Evolutionary conservation across 805 yeast genomes (phyloP).

Genomic region (Wickerhamiella spandovensis): DNA sequence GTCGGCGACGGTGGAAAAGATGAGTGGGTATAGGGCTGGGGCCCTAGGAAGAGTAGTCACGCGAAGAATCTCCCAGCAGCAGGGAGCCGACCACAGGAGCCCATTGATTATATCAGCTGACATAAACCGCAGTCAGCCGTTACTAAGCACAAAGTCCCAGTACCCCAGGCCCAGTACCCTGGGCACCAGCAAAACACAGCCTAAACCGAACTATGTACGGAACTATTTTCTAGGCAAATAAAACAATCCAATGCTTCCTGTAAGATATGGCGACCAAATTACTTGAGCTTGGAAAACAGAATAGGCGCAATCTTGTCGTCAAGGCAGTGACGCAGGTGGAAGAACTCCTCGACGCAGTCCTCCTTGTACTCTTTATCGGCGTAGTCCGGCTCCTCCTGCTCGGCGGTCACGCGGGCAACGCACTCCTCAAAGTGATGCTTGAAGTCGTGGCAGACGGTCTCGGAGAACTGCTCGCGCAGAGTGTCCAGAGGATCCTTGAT

Average conservation of each 20-base stretch:
- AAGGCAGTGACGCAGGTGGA: slow-evolving; percentile 89
- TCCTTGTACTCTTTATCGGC: slow-evolving; percentile 74
- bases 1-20: background rate
- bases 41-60: background rate
- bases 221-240: background rate
- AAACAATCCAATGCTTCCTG: background rate
- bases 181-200: too few species aligned
- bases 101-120: too few species aligned
- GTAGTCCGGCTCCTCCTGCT: slow-evolving; percentile 71
- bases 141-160: too few species aligned
- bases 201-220: background rate
- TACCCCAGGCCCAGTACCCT: too few species aligned
- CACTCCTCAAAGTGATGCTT: slow-evolving; percentile 90
- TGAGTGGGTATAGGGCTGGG: slow-evolving; percentile 1
- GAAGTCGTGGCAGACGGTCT: slow-evolving; percentile 54
- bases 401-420: slow-evolving; percentile 85
- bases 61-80: too few species aligned
- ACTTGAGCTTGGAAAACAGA: slow-evolving; percentile 75
- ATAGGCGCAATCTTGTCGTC: slow-evolving; percentile 87
- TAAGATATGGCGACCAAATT: too few species aligned
- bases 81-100: too few species aligned
- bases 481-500: slow-evolving; percentile 52
- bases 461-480: slow-evolving; percentile 35
- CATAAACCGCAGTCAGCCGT: too few species aligned
- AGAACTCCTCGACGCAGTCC: slow-evolving; percentile 96